These are phyloP conservation scores for Penicillium sp. DNA, from an alignment of 2,329 filamentous ascomycete species.

Conservation along the genomic window DNA sequence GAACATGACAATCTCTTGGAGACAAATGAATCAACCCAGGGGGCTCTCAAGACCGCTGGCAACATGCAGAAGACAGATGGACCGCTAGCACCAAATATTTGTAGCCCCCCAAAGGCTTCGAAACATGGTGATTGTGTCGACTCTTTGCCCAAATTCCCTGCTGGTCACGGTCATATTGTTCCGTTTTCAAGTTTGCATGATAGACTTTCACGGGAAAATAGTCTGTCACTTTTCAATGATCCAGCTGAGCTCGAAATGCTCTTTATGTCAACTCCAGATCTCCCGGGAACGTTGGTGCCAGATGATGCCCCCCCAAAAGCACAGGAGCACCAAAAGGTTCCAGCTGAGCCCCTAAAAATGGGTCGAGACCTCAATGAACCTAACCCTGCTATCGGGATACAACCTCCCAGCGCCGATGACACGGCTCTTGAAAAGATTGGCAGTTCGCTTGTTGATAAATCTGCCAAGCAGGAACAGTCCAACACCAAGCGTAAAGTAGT, in stretches of 20 bases:
- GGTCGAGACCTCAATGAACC: background rate
- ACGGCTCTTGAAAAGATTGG: background rate
- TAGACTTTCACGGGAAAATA: slow-evolving; percentile 19
- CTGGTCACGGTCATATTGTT: slow-evolving; percentile 24
- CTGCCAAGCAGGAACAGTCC: background rate
- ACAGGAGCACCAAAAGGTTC: background rate
- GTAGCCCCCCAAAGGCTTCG: background rate
- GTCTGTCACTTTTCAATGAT: slow-evolving; percentile 21
- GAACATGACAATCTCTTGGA: background rate
- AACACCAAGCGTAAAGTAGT: slow-evolving; percentile 27
- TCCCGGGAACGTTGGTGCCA: background rate
- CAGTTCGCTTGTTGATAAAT: background rate
- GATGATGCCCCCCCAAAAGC: background rate
- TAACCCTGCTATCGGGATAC: background rate
- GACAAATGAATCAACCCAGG: background rate
- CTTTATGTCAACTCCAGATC: slow-evolving; percentile 22
- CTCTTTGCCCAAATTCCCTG: slow-evolving; percentile 5
- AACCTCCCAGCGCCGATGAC: background rate
- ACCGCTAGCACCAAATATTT: background rate
- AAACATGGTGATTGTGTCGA: background rate
- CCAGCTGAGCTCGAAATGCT: slow-evolving; percentile 32
- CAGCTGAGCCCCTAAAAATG: background rate
- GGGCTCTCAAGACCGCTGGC: background rate
- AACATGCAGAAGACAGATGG: background rate
- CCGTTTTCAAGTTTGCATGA: slow-evolving; percentile 35